phyloP scores from a whole-genome alignment of 2,329 filamentous ascomycete species.

The Alternaria arbusti region DNA sequence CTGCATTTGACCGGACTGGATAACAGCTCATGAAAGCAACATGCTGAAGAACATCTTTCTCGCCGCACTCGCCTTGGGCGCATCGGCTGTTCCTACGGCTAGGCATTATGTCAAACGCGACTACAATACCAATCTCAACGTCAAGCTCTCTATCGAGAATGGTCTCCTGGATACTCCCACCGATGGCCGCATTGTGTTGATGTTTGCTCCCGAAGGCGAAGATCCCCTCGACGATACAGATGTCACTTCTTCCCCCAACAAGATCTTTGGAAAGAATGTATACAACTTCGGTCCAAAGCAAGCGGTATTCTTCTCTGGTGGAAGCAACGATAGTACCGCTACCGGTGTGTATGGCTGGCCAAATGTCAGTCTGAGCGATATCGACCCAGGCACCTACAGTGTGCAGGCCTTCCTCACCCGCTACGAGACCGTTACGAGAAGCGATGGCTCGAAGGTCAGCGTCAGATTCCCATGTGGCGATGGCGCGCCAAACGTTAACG shows the following conservation, averaged over 20 bases:
- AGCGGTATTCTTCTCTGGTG: conserved; percentile 35
- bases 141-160: conserved; percentile 36
- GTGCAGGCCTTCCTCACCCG: conserved; percentile 46
- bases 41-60: conserved; percentile 7
- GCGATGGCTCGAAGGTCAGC: conserved; percentile 46
- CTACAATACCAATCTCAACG: conserved; percentile 2
- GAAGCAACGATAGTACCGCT: conserved; percentile 29
- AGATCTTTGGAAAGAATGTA: conserved; percentile 49
- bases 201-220: conserved; percentile 44
- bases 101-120: neutral
- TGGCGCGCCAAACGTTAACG: conserved; percentile 37
- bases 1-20: neutral
- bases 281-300: conserved; percentile 28
- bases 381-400: conserved; percentile 41
- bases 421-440: conserved; percentile 45
- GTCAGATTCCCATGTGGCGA: conserved; percentile 49
- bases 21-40: neutral
- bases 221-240: conserved; percentile 48
- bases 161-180: conserved; percentile 35
- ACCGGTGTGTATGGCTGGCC: conserved; percentile 45
- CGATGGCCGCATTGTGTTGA: conserved; percentile 41
- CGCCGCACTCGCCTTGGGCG: conserved; percentile 1
- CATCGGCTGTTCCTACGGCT: neutral
- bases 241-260: conserved; percentile 42
- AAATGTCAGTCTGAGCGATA: conserved; percentile 38